Conservation (phyloP, 1,284 basidiomycete genomes). For the Thelephora terrestris region DNA sequence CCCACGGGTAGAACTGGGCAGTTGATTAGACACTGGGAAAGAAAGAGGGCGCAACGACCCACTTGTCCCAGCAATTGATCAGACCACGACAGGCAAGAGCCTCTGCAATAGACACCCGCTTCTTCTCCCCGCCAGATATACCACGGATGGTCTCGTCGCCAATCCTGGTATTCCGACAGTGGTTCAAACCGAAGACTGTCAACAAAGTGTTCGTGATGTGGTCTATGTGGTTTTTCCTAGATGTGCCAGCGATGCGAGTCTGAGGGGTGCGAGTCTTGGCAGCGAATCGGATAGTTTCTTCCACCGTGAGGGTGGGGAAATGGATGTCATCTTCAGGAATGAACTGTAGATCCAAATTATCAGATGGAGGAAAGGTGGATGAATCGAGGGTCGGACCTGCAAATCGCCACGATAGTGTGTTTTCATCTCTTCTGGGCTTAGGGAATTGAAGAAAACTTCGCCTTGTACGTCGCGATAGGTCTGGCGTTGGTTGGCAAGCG, state of each 20-base stretch:
- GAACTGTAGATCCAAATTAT: too few species aligned
- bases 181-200: slow-evolving; percentile 69
- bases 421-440: slow-evolving; percentile 41
- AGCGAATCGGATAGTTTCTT: slow-evolving; percentile 55
- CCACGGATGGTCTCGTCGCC: slow-evolving; percentile 71
- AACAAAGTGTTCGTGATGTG: slow-evolving; percentile 43
- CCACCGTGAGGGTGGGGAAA: slow-evolving; percentile 67
- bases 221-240: slow-evolving; percentile 38
- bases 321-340: slow-evolving; percentile 63
- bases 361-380: too few species aligned
- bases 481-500: slow-evolving; percentile 54
- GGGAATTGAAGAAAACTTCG: slow-evolving; percentile 56
- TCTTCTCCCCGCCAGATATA: slow-evolving; percentile 76
- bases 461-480: slow-evolving; percentile 55
- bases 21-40: not conserved
- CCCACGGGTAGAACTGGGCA: slow-evolving; percentile 38
- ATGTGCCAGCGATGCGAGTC: slow-evolving; percentile 29
- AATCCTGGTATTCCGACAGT: slow-evolving; percentile 48
- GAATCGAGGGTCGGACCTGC: slow-evolving; percentile 33
- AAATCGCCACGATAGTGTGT: slow-evolving; percentile 57
- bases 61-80: slow-evolving; percentile 70
- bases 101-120: slow-evolving; percentile 72
- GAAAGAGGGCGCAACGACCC: slow-evolving; percentile 15
- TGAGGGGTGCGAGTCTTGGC: slow-evolving; percentile 51
- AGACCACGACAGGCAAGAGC: slow-evolving; percentile 47